Percentiles rank a stretch among this genome's conserved stretches.
Evolutionary conservation across 805 yeast species (phyloP).

Genomic region (Saturnispora zaruensis): DNA sequence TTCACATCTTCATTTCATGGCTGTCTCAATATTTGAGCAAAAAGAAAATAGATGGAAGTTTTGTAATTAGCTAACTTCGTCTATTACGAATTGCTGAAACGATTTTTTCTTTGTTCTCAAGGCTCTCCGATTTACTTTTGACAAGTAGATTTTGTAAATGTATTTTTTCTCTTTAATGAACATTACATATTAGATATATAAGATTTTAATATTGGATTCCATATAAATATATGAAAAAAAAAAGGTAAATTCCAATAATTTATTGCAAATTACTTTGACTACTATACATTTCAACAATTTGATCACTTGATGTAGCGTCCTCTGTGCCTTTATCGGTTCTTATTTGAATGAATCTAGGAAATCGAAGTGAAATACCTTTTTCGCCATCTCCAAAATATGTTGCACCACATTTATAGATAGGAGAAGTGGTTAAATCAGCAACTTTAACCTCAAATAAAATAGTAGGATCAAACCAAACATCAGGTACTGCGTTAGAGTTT

Average conservation of each 20-base stretch:
- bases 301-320: conserved; percentile 81
- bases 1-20: background rate
- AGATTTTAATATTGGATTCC: background rate
- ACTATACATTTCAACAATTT: conserved; percentile 76
- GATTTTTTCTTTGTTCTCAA: background rate
- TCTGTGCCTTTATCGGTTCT: conserved; percentile 82
- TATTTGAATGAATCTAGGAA: conserved; percentile 76
- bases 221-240: background rate
- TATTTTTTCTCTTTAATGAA: background rate
- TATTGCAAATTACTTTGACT: conserved; percentile 44
- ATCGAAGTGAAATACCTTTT: conserved; percentile 79
- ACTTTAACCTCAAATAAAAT: conserved; percentile 79
- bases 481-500: conserved; percentile 66
- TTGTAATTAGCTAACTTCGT: background rate
- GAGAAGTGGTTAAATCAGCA: conserved; percentile 85
- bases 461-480: conserved; percentile 92
- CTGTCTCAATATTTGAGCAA: background rate
- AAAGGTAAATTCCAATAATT: background rate
- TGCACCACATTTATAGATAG: conserved; percentile 82
- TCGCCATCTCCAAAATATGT: conserved; percentile 44
- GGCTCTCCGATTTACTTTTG: background rate
- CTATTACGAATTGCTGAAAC: background rate
- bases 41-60: background rate
- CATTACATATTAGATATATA: background rate
- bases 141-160: background rate